phyloP scores from a whole-genome alignment of 2,329 filamentous ascomycete species.

The Scytalidium lignicola region DNA sequence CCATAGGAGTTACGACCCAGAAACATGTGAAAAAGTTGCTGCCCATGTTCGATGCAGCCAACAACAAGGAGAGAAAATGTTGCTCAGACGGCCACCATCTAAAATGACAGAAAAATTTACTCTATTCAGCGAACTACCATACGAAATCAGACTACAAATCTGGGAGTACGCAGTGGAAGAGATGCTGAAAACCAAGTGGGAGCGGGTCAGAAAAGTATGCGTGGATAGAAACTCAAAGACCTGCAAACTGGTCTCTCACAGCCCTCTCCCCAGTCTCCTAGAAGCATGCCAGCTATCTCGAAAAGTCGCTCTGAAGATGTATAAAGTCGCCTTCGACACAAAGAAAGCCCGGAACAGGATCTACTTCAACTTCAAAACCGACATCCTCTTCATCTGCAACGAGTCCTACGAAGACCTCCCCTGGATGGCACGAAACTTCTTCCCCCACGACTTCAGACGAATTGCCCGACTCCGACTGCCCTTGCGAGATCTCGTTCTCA shows the following conservation, averaged over 20 bases:
- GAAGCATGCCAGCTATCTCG: conserved; percentile 4
- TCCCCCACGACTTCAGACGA: background rate
- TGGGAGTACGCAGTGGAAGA: conserved; percentile 3
- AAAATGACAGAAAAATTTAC: background rate
- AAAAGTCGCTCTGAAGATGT: conserved; percentile 2
- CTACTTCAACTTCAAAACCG: background rate
- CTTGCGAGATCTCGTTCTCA: background rate
- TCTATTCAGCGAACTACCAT: conserved; percentile 1
- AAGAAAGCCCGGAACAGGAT: background rate
- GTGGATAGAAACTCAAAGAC: background rate
- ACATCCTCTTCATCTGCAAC: background rate
- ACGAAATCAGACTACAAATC: conserved; percentile 4
- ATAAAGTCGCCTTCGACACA: background rate
- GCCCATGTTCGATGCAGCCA: background rate
- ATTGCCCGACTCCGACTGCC: background rate
- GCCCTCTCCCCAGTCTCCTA: conserved; percentile 3
- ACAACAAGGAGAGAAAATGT: background rate
- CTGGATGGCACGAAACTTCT: background rate
- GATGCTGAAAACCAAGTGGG: conserved; percentile 2
- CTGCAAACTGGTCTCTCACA: conserved; percentile 37
- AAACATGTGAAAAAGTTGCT: background rate
- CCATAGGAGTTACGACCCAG: background rate
- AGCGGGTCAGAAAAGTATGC: conserved; percentile 7
- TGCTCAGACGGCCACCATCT: background rate
- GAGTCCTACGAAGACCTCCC: background rate